Base-by-base conservation (phyloP, 768 basidiomycete species). In the Suillus brevipes region DNA sequence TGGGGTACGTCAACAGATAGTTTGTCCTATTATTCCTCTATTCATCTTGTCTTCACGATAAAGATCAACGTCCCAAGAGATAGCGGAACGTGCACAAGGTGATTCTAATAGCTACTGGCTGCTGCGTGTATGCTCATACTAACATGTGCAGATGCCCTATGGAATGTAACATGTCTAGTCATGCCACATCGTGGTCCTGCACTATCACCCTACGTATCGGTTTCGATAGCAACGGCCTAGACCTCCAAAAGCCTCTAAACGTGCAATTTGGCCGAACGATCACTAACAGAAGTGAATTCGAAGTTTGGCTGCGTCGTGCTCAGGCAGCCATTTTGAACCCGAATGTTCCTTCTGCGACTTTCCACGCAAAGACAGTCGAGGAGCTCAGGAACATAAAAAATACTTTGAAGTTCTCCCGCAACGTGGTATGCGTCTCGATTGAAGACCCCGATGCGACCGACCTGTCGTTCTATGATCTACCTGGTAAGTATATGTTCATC, bases 251-350 rank as follows among this genome's bases (percentile, higher is more conserved):
- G 12, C 70, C 76, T 38, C 36, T 37, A 2, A 74, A 79, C 62
- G 65, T 69, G 10, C 62, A 64, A 2, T 90, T 89, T 69, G 85
- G 86, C 0, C 67, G 70, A 0, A 36, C 67, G 4, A 72, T 88
- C 40, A 75, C 74, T 4, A 69, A 85, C 53, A 83, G 79, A 55
- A 42, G 56, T 1, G 67, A 76, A 0, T 82, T 90, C 14, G 88
- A 89, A 64, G 67, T 82, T 3, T 80, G 79, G 74, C 78, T 89
- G 16, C 81, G 86, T 34, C 79, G 87, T 4, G 88, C 89, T 0
- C 88, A 89, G 68, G 80, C 82, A 0, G 87, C 87, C 0, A 78
- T 88, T 31, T 77, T 89, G 12, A 80, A 81, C 61, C 84, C 84
- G 0, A 72, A 77, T 12, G 65, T 80, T 16, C 58, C 75, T 8